Conservation (phyloP, 1,284 basidiomycete genomes). For the Marasmius oreades region DNA sequence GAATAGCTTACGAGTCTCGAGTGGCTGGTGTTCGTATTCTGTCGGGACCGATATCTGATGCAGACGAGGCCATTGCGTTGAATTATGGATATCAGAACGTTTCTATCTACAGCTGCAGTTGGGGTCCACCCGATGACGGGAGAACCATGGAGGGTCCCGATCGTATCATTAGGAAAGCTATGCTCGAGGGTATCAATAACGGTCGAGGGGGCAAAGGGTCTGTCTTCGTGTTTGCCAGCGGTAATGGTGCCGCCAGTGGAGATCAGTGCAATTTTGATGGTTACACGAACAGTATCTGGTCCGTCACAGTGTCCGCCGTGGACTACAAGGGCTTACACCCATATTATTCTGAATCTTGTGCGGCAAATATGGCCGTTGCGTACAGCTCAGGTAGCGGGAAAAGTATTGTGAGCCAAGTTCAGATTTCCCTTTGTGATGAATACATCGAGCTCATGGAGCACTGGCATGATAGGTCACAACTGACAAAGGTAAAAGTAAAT, state of each 20-base stretch:
- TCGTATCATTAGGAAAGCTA: conserved; percentile 90
- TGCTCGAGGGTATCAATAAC: conserved; percentile 91
- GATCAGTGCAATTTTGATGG: conserved; percentile 99
- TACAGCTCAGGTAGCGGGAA: conserved; percentile 96
- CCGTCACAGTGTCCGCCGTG: conserved; percentile 91
- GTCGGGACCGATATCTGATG: conserved; percentile 92
- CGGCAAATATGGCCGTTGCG: conserved; percentile 94
- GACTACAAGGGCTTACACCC: conserved; percentile 93
- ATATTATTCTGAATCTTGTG: conserved; percentile 95
- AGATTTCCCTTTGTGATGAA: neutral
- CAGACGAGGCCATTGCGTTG: conserved; percentile 95
- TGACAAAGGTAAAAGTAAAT: conserved; percentile 85
- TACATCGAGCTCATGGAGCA: conserved; percentile 16
- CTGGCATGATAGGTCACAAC: conserved; percentile 80
- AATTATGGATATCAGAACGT: conserved; percentile 94
- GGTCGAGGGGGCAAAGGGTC: conserved; percentile 91
- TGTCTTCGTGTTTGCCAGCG: conserved; percentile 96
- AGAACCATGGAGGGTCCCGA: conserved; percentile 93
- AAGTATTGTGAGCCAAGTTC: conserved; percentile 74
- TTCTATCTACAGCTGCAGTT: conserved; percentile 94
- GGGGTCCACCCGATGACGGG: conserved; percentile 98
- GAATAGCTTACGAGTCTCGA: conserved; percentile 89
- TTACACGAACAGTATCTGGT: conserved; percentile 98
- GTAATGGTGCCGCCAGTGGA: conserved; percentile 88
- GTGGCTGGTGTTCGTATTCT: conserved; percentile 95